These are phyloP conservation scores for Datisca glomerata DNA, from an alignment of 306 rosid genomes.

Conservation along the genomic window DNA sequence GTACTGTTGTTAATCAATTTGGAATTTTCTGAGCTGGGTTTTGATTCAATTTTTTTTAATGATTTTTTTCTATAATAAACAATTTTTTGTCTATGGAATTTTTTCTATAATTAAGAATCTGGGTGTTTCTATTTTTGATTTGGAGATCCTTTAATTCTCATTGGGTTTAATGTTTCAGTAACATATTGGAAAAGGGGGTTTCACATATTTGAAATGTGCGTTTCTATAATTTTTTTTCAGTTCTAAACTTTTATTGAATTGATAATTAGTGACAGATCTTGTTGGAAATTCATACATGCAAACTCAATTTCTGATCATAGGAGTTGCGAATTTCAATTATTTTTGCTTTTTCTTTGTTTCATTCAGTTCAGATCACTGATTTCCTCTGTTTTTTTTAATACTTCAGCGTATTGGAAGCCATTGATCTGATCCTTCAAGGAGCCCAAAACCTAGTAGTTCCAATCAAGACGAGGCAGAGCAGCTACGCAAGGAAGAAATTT, in stretches of 20 bases:
- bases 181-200: too few species aligned
- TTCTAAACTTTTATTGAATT: background rate
- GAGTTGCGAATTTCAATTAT: too few species aligned
- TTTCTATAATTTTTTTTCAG: too few species aligned
- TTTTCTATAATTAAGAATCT: background rate
- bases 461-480: slow-evolving; percentile 28
- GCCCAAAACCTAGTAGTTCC: slow-evolving; percentile 85
- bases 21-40: background rate
- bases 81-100: background rate
- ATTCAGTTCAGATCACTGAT: background rate
- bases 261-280: background rate
- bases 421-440: slow-evolving; percentile 78
- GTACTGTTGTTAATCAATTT: slow-evolving; percentile 22
- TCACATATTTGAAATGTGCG: too few species aligned
- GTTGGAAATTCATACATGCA: background rate
- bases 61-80: background rate
- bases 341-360: background rate
- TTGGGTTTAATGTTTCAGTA: too few species aligned
- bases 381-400: slow-evolving; percentile 3
- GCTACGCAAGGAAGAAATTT: slow-evolving; percentile 55
- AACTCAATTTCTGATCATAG: background rate
- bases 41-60: background rate
- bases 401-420: slow-evolving; percentile 64
- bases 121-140: too few species aligned
- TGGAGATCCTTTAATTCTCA: too few species aligned